Evolutionary conservation across 768 basidiomycete species (phyloP), one percentile per base, ranked within the genome.

Genomic region (Tephrocybe sp.): DNA sequence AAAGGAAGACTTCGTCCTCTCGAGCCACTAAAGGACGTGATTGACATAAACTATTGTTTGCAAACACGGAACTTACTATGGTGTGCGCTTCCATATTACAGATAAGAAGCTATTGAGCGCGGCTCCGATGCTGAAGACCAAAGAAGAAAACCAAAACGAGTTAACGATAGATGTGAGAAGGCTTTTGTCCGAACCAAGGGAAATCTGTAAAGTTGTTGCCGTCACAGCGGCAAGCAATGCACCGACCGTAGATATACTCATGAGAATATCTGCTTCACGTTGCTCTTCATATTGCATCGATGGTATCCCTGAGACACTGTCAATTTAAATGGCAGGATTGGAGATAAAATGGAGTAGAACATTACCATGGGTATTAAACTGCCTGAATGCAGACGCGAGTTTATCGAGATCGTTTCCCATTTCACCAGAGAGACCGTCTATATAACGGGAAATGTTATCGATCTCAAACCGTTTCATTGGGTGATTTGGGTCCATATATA

Each of bases 201-300:
- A 60, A 22, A 60, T 56, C 38, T 55, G 51, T 16, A 62, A 42
- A 16, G 54, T 54, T 20, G 55, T 54, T 3, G 60, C 62, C 9
- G 61, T 64, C 5, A 65, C 62, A 22, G 61, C 61, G 0, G 64
- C 62, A 42, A 66, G 64, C 39, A 64, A 60, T 10, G 60, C 60
- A 3, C 59, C 54, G 13, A 60, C 53, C 4, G 59, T 57, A 4
- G 55, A 44, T 13, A 62, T 40, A 19, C 52, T 60, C 1, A 52
- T 26, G 10, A 53, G 30, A 31, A 32, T 31, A 5, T 57, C 55
- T 17, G 48, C 31, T n/a, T 57, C 48, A 19, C 55, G 51, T 20
- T 40, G 39, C 36, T 53, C 52, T 19, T 57, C 55, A n/a, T 53
- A 53, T 32, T 48, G 41, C 33, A 57, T 50, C 13, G 55, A 48